Evolutionary conservation across 352 stramenopile genomes (phyloP).

Genomic region (Phytophthora sojae): DNA sequence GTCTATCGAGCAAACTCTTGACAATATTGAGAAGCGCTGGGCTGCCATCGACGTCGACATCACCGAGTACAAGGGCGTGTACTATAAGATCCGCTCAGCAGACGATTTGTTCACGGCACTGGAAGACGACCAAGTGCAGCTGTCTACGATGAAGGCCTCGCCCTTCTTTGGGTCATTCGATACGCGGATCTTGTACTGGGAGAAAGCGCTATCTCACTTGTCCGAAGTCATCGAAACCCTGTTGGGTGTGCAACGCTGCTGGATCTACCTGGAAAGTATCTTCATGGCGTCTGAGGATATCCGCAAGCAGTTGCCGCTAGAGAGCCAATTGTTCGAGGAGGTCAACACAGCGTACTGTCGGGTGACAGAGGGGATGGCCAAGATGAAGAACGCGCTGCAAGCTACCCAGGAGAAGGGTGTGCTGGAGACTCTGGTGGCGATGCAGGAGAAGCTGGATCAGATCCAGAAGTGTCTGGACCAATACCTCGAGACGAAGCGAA

Average conservation of each 20-base stretch:
- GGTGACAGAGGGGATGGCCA: conserved; percentile 81
- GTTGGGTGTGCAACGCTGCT: conserved; percentile 92
- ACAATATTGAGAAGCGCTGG: conserved; percentile 92
- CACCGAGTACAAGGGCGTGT: conserved; percentile 92
- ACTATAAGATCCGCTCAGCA: conserved; percentile 93
- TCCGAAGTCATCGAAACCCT: conserved; percentile 93
- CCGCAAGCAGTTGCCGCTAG: conserved; percentile 92
- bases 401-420: conserved; percentile 71
- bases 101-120: conserved; percentile 93
- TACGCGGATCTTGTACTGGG: conserved; percentile 90
- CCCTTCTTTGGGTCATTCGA: conserved; percentile 94
- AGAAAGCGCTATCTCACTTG: conserved; percentile 83
- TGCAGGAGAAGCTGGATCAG: conserved; percentile 89
- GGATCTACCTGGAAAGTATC: conserved; percentile 96
- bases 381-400: conserved; percentile 78
- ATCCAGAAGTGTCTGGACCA: conserved; percentile 91
- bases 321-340: conserved; percentile 88
- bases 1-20: conserved; percentile 91
- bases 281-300: conserved; percentile 97
- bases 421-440: conserved; percentile 71
- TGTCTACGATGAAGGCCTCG: conserved; percentile 95
- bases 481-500: conserved; percentile 90
- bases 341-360: conserved; percentile 83
- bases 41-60: conserved; percentile 90
- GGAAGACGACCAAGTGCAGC: conserved; percentile 92